Percentiles rank a stretch among this genome's conserved stretches.
These are phyloP conservation scores for Coix lacrymajobi DNA, from an alignment of 176 grass and related monocot species.

Conservation along the genomic window DNA sequence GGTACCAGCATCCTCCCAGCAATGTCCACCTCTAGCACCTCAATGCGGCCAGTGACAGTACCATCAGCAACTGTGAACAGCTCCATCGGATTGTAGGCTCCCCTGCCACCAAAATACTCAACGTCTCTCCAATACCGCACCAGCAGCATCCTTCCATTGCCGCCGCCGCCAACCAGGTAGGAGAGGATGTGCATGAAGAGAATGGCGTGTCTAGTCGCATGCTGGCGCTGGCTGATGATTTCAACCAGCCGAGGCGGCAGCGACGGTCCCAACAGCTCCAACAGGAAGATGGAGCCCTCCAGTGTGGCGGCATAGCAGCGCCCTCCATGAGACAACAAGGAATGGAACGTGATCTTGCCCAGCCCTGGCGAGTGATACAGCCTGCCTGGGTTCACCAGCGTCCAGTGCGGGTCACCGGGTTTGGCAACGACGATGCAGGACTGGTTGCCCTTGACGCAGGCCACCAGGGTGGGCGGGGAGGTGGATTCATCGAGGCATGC, in stretches of 20 bases:
- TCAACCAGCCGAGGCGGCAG: background rate
- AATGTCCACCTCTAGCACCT: background rate
- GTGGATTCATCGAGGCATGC: background rate
- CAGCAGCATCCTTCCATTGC: background rate
- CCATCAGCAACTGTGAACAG: background rate
- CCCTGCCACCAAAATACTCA: background rate
- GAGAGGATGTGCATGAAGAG: background rate
- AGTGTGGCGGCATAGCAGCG: background rate
- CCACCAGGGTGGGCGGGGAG: background rate
- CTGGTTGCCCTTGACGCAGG: background rate
- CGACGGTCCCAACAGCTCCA: background rate
- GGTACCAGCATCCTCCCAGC: background rate
- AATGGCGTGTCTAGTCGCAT: background rate
- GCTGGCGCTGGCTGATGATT: background rate
- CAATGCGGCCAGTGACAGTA: background rate
- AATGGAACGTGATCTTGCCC: background rate
- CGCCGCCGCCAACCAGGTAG: background rate
- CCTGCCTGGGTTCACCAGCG: background rate
- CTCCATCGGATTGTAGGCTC: background rate
- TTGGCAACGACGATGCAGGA: background rate
- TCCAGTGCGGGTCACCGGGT: background rate
- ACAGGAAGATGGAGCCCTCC: background rate
- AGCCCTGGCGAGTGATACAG: fast-evolving
- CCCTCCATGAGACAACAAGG: background rate
- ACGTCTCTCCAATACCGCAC: background rate